These are phyloP conservation scores for Mrakia gelida DNA, from an alignment of 768 basidiomycete species.

Conservation along the genomic window DNA sequence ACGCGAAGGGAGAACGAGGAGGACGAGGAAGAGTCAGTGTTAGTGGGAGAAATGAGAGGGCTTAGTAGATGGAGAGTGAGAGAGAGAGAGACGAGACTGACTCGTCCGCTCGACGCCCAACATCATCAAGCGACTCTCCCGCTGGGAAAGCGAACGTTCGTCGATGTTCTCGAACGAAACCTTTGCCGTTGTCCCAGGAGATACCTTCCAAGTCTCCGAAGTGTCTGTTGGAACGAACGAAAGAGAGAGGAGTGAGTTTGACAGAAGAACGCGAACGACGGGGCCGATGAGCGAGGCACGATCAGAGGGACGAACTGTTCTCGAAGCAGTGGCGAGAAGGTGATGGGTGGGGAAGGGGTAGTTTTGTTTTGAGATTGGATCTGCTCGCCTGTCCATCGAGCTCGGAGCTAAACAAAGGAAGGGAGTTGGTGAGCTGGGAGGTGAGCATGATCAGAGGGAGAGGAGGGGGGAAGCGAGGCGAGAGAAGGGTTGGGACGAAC, in stretches of 20 bases:
- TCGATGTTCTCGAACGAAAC: neutral
- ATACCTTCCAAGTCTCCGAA: constrained; percentile 70
- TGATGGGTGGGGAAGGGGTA: constrained; percentile 51
- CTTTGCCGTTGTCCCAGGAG: constrained; percentile 45
- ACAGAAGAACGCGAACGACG: neutral
- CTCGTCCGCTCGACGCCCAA: constrained; percentile 54
- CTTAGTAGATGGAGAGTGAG: too few relatives aligned
- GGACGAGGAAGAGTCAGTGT: too few relatives aligned
- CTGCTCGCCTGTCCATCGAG: constrained; percentile 33
- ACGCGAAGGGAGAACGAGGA: neutral
- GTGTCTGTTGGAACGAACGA: constrained; percentile 21
- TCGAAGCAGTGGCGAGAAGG: constrained; percentile 54
- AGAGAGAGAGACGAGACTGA: neutral
- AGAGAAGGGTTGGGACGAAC: constrained; percentile 63
- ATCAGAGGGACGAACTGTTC: constrained; percentile 52
- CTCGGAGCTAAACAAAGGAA: constrained; percentile 25
- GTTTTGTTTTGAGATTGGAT: constrained; percentile 49
- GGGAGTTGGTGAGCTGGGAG: too few relatives aligned
- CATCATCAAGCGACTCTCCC: constrained; percentile 67
- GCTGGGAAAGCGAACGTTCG: constrained; percentile 53
- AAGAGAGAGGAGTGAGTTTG: neutral
- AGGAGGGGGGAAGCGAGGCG: neutral
- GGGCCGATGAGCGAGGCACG: neutral
- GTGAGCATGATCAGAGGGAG: too few relatives aligned
- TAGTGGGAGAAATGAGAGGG: neutral